Percentiles rank a stretch among this genome's conserved stretches.
Evolutionary conservation across 1,139 yeast genomes (phyloP).

Genomic region (Hansenula lynferdii): DNA sequence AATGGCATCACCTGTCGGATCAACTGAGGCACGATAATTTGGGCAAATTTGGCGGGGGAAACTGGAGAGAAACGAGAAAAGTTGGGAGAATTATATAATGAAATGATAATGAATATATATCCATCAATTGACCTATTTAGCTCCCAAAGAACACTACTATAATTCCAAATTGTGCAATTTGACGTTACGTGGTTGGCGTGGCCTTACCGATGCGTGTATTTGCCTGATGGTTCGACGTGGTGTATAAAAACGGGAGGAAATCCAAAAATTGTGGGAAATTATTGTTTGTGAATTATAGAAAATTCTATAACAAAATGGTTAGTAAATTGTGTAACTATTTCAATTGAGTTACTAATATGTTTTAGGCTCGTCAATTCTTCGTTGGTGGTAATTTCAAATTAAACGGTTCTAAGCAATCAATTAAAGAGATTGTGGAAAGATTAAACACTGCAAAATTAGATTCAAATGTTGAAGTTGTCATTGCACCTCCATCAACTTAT

Average conservation of each 20-base stretch:
- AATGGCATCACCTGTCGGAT: constrained; percentile 1
- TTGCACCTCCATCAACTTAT: constrained; percentile 97
- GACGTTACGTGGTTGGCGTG: neutral
- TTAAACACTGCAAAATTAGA: constrained; percentile 78
- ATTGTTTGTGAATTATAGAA: too few species aligned
- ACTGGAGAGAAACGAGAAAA: too few species aligned
- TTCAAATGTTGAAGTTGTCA: constrained; percentile 73
- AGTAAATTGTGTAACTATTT: neutral
- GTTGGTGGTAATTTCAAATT: constrained; percentile 99
- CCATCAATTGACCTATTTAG: too few species aligned
- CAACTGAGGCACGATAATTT: too few species aligned
- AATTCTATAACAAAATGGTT: constrained; percentile 5
- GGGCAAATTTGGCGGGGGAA: too few species aligned
- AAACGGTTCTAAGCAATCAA: constrained; percentile 91
- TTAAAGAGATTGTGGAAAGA: constrained; percentile 76
- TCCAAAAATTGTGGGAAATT: neutral
- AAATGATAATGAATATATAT: too few species aligned
- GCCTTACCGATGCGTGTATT: neutral
- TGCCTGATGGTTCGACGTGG: neutral
- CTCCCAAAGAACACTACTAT: too few species aligned
- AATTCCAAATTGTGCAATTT: too few species aligned
- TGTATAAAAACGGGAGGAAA: neutral
- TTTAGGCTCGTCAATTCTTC: constrained; percentile 84
- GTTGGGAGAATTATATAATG: too few species aligned
- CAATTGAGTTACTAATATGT: constrained; percentile 2